Evolutionary conservation across 441 rosid genomes (phyloP).

Genomic region (Oxalis stricta): DNA sequence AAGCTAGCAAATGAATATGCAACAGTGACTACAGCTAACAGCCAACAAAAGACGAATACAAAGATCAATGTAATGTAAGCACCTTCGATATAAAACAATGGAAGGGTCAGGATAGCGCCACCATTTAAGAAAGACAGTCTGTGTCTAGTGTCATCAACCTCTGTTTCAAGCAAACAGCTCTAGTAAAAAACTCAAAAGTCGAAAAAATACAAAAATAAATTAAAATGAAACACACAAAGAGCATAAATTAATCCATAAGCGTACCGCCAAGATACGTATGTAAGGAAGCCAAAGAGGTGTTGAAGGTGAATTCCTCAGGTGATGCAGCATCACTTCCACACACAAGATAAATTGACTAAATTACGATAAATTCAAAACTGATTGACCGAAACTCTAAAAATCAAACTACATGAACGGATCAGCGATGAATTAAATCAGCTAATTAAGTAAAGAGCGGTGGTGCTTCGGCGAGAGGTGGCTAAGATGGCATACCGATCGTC

Average conservation of each 20-base stretch:
- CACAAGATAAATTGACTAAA: not conserved
- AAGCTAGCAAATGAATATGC: not conserved
- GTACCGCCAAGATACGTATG: constrained; percentile 92
- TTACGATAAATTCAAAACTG: not conserved
- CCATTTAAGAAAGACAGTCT: constrained; percentile 72
- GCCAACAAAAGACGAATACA: not conserved
- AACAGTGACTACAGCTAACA: not conserved
- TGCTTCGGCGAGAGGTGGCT: too few relatives aligned
- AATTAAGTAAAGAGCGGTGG: not conserved
- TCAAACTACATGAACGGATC: not conserved
- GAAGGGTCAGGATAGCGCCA: constrained; percentile 53
- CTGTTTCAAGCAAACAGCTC: constrained; percentile 18
- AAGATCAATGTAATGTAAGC: not conserved
- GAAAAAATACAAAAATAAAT: not conserved
- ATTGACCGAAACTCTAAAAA: not conserved
- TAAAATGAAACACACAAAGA: not conserved
- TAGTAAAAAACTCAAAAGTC: constrained; percentile 3
- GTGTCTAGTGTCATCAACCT: constrained; percentile 74
- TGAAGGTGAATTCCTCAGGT: constrained; percentile 37
- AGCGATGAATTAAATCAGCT: not conserved
- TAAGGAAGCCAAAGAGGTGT: constrained; percentile 70
- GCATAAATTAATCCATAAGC: not conserved
- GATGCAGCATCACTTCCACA: constrained; percentile 15
- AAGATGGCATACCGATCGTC: constrained; percentile 29
- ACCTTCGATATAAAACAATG: constrained; percentile 86